Conservation (phyloP, 805 yeast genomes). For the Jamesozyma spencerorum region DNA sequence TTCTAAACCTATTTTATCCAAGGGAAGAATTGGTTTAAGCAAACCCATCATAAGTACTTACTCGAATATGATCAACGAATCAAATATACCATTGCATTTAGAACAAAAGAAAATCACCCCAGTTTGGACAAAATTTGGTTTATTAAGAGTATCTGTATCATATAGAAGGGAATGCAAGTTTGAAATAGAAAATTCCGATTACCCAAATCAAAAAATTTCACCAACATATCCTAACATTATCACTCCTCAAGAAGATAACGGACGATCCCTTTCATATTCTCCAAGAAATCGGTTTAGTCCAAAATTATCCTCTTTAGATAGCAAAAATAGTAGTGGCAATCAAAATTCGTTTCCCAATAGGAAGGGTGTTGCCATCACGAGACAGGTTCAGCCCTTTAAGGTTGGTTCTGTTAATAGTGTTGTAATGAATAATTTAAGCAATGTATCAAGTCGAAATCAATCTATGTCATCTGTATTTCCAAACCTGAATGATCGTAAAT, state of each 20-base stretch:
- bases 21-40: slow-evolving; percentile 78
- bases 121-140: slow-evolving; percentile 66
- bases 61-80: slow-evolving; percentile 27
- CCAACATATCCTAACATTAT: background rate
- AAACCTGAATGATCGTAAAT: slow-evolving; percentile 33
- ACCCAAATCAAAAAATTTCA: background rate
- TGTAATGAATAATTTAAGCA: slow-evolving; percentile 16
- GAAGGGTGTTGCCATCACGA: slow-evolving; percentile 15
- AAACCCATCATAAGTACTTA: slow-evolving; percentile 44
- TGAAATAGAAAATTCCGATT: slow-evolving; percentile 29
- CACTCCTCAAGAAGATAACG: background rate
- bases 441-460: slow-evolving; percentile 32
- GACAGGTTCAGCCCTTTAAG: slow-evolving; percentile 30
- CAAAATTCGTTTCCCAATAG: slow-evolving; percentile 7
- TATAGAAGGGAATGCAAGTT: slow-evolving; percentile 68
- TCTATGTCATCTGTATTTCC: slow-evolving; percentile 37
- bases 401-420: slow-evolving; percentile 31
- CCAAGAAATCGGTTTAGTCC: slow-evolving; percentile 4
- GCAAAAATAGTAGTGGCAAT: slow-evolving; percentile 1
- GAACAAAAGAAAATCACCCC: slow-evolving; percentile 58
- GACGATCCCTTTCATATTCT: slow-evolving; percentile 6
- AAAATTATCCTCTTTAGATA: slow-evolving; percentile 2
- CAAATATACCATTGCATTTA: slow-evolving; percentile 41
- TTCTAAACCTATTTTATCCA: slow-evolving; percentile 63
- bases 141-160: slow-evolving; percentile 64